Conservation (phyloP, 2,329 filamentous ascomycete genomes). For the Fusarium sp. region DNA sequence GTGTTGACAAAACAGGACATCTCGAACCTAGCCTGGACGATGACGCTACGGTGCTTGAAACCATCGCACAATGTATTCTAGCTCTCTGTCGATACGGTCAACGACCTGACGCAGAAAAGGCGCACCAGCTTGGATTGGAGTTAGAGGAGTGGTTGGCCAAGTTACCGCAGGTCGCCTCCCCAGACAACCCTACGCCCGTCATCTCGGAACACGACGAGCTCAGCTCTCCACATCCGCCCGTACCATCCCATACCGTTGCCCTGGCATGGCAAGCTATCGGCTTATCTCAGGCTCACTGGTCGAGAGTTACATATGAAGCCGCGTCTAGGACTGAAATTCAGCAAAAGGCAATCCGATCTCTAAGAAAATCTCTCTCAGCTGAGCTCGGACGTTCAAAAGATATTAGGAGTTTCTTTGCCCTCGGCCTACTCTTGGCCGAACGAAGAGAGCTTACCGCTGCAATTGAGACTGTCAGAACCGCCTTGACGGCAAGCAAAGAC, state of each 20-base stretch:
- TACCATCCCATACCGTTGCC: constrained; percentile 75
- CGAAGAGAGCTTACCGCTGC: constrained; percentile 84
- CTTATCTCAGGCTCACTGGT: constrained; percentile 89
- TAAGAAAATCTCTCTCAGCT: constrained; percentile 80
- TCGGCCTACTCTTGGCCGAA: constrained; percentile 90
- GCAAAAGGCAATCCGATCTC: constrained; percentile 80
- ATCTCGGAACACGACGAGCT: constrained; percentile 51
- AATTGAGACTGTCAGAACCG: constrained; percentile 85
- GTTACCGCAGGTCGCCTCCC: constrained; percentile 55
- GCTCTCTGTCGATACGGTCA: constrained; percentile 88
- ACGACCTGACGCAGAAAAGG: constrained; percentile 82
- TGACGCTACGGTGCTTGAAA: constrained; percentile 82
- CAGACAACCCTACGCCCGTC: constrained; percentile 50
- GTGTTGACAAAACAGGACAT: constrained; percentile 84
- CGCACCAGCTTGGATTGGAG: constrained; percentile 76
- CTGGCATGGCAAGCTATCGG: constrained; percentile 88
- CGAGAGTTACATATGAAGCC: constrained; percentile 83
- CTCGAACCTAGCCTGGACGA: constrained; percentile 81
- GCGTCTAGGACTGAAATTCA: constrained; percentile 80
- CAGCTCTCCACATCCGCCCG: constrained; percentile 57
- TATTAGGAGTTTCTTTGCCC: constrained; percentile 82
- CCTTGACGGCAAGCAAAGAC: constrained; percentile 74
- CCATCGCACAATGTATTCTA: constrained; percentile 83
- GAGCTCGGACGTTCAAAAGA: constrained; percentile 77
- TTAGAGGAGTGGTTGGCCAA: constrained; percentile 84